Evolutionary conservation across 202 grass and related monocot genomes (phyloP).

Genomic region (Setaria italica): DNA sequence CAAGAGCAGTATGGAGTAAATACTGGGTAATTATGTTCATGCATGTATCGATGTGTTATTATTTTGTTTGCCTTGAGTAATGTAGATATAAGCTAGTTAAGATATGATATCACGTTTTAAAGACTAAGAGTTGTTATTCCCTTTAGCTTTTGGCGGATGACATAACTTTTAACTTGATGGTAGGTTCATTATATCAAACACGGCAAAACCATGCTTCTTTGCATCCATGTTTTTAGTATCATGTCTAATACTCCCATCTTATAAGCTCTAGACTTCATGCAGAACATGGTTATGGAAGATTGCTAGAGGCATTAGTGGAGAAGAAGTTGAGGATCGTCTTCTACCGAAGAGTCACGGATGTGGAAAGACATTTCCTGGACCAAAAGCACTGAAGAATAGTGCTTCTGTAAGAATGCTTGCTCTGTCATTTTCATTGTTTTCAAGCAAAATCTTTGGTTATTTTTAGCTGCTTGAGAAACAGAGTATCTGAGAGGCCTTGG

Average conservation of each 20-base stretch:
- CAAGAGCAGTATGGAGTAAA: constrained; percentile 87
- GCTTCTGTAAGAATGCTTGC: constrained; percentile 55
- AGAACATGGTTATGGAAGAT: constrained; percentile 97
- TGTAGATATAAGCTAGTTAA: neutral
- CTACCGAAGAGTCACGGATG: constrained; percentile 91
- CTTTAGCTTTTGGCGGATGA: neutral
- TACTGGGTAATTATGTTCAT: constrained; percentile 66
- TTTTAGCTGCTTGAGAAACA: constrained; percentile 1
- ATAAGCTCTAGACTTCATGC: constrained; percentile 14
- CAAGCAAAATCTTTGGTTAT: neutral
- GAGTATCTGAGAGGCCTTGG: neutral
- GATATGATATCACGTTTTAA: constrained; percentile 19
- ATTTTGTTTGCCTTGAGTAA: constrained; percentile 15
- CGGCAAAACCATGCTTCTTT: neutral
- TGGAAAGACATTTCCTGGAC: constrained; percentile 99
- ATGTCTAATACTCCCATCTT: constrained; percentile 9
- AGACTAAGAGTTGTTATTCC: constrained; percentile 2
- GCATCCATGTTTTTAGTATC: constrained; percentile 15
- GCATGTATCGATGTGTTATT: constrained; percentile 1
- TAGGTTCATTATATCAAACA: neutral
- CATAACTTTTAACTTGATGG: constrained; percentile 24
- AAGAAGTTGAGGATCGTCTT: constrained; percentile 93
- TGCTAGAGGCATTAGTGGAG: constrained; percentile 86
- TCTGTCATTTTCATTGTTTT: constrained; percentile 27
- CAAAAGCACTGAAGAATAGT: constrained; percentile 70